Evolutionary conservation across 208 protist species (phyloP).

Genomic region (Leishmania arabica): DNA sequence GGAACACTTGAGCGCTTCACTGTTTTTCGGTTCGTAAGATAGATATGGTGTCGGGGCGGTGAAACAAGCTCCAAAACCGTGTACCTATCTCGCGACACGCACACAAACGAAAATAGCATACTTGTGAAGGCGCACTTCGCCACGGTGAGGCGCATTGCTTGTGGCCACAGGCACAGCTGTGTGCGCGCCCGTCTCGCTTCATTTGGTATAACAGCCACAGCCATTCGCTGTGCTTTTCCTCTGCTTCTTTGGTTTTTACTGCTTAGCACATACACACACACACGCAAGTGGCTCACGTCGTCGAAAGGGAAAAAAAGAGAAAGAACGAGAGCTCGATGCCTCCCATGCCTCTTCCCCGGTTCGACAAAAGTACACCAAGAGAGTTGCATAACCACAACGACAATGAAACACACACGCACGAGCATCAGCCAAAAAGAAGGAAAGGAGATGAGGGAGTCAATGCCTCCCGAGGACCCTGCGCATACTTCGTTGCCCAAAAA

Average conservation of each 20-base stretch:
- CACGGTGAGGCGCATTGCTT: background rate
- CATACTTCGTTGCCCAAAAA: slow-evolving; percentile 17
- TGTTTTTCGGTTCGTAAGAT: background rate
- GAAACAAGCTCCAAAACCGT: background rate
- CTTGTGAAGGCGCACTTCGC: background rate
- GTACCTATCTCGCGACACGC: background rate
- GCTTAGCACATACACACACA: slow-evolving; percentile 1
- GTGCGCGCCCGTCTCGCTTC: background rate
- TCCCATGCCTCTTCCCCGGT: background rate
- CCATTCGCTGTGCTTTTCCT: background rate
- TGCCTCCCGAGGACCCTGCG: background rate
- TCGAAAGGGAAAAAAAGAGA: slow-evolving; percentile 20
- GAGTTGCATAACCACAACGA: background rate
- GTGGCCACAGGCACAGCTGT: background rate
- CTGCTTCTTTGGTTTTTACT: background rate
- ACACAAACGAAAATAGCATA: slow-evolving; percentile 1
- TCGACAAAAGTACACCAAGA: background rate
- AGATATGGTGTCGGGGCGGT: background rate
- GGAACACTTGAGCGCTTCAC: background rate
- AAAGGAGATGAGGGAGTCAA: background rate
- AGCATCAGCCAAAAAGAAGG: slow-evolving; percentile 9
- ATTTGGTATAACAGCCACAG: background rate
- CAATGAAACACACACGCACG: background rate
- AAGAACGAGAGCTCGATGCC: background rate
- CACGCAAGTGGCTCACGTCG: background rate